These are phyloP conservation scores for Gracilariopsis chorda DNA, from an alignment of 23 red algal genomes.

Conservation along the genomic window DNA sequence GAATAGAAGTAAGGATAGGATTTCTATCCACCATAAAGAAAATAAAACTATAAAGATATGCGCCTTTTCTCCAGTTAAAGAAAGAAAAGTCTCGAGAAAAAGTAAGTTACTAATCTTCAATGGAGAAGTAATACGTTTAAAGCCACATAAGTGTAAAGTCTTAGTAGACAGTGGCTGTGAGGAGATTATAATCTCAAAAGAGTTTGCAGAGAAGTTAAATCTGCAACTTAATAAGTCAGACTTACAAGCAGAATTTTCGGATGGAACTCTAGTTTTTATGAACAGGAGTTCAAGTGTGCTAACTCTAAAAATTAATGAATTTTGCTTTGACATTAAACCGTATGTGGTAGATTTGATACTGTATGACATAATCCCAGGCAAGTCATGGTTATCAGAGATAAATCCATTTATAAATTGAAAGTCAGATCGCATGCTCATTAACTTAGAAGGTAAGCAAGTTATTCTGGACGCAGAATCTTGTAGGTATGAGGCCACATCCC, in stretches of 20 bases:
- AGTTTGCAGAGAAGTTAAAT: not conserved
- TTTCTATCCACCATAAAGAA: not conserved
- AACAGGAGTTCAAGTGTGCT: not conserved
- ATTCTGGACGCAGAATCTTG: slow-evolving; percentile 31
- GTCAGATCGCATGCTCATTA: not conserved
- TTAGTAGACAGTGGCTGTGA: slow-evolving; percentile 23
- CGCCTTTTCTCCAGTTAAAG: not conserved
- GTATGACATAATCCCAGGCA: slow-evolving; percentile 27
- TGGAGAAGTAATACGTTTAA: not conserved
- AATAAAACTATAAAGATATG: not conserved
- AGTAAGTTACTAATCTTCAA: not conserved
- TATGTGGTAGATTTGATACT: slow-evolving; percentile 25
- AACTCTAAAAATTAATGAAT: not conserved
- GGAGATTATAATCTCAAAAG: slow-evolving; percentile 29
- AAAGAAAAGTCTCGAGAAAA: not conserved
- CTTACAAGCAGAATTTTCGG: slow-evolving; percentile 1
- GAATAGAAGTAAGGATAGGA: not conserved
- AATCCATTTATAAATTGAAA: slow-evolving; percentile 23
- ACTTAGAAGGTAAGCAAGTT: not conserved
- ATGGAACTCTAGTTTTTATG: slow-evolving; percentile 13
- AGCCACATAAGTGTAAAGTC: not conserved
- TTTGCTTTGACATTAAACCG: not conserved
- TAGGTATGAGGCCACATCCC: not conserved
- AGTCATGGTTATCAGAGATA: not conserved
- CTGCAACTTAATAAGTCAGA: not conserved